Conservation (phyloP, 768 basidiomycete genomes). For the Saitozyma sp. region DNA sequence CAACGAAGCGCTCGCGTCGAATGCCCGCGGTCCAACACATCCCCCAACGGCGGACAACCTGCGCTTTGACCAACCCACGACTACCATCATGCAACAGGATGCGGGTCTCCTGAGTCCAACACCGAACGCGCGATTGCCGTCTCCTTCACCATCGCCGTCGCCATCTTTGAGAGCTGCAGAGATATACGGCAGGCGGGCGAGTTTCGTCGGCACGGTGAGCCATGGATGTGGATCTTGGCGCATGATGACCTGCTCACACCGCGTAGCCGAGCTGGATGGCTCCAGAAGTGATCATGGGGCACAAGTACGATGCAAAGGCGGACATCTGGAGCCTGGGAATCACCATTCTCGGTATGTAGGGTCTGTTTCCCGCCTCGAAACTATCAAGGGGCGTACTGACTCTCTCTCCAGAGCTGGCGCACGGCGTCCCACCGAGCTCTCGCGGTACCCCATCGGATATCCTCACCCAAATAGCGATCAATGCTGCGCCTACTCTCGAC, state of each 20-base stretch:
- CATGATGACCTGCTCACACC: background rate
- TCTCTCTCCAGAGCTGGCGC: conserved; percentile 63
- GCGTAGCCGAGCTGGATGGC: conserved; percentile 92
- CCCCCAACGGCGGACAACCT: conserved; percentile 12
- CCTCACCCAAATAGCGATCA: conserved; percentile 74
- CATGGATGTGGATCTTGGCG: conserved; percentile 3
- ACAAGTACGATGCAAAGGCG: conserved; percentile 72
- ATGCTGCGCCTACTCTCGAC: conserved; percentile 74
- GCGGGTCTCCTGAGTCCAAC: no score
- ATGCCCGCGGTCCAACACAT: background rate
- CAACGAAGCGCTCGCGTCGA: conserved; percentile 5
- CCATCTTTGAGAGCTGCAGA: no score
- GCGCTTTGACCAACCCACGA: conserved; percentile 17
- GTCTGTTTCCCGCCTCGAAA: background rate
- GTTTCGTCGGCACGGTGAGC: conserved; percentile 77
- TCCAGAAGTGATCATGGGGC: conserved; percentile 83
- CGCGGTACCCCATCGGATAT: conserved; percentile 72
- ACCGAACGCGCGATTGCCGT: no score
- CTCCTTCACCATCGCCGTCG: no score
- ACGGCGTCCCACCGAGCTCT: conserved; percentile 82
- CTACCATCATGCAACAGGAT: no score
- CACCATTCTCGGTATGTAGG: conserved; percentile 70
- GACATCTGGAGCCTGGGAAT: conserved; percentile 98
- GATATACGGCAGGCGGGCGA: conserved; percentile 64
- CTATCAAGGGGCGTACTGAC: no score